Evolutionary conservation across 2,329 filamentous ascomycete genomes (phyloP), one percentile per base, ranked within the genome.

Genomic region (Colletotrichum lentis): DNA sequence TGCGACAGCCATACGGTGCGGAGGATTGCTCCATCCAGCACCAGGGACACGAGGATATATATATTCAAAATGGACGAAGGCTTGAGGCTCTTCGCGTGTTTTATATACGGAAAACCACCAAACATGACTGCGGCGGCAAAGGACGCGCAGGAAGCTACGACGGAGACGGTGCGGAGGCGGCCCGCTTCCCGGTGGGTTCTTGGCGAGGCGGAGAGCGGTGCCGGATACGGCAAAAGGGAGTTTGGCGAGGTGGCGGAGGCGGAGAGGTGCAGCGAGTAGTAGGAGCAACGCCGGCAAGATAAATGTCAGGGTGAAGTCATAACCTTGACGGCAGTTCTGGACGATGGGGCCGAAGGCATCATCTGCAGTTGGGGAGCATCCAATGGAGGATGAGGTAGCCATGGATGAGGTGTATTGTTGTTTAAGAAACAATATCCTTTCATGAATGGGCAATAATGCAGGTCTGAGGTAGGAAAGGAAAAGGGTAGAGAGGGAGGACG

Each of bases 1-100:
- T 69, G 71, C 20, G 71, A 70, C 43, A 77, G 71, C 76, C 78
- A 80, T 18, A 80, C 72, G 14, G 77, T 80, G 55, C 78, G 74
- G 50, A 78, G 68, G 18, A 76, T 73, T 0, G 77, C 76, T 46
- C 66, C 67, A 67, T 80, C 78, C 53, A 79, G 75, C 37, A 80
- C 59, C 12, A 77, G 66, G 0, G 76, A 76, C 22, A 74, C 62
- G 47, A 79, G 69, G 4, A 81, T 73, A 46, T 77, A 81, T 24
- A 66, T 41, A 56, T 71, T 74, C 27, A 81, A 70, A 2, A 81
- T 50, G 0, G 74, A 71, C 2, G 79, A 79, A 3, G 79, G 77
- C 43, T 73, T 73, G 3, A 72, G 69, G 10, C 77, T 75, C 14
- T 74, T 75, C 24, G 72, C 68, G 67, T 83, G 81, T 66, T 83